Conservation (phyloP, 805 yeast species). For the Hanseniaspora lindneri region DNA sequence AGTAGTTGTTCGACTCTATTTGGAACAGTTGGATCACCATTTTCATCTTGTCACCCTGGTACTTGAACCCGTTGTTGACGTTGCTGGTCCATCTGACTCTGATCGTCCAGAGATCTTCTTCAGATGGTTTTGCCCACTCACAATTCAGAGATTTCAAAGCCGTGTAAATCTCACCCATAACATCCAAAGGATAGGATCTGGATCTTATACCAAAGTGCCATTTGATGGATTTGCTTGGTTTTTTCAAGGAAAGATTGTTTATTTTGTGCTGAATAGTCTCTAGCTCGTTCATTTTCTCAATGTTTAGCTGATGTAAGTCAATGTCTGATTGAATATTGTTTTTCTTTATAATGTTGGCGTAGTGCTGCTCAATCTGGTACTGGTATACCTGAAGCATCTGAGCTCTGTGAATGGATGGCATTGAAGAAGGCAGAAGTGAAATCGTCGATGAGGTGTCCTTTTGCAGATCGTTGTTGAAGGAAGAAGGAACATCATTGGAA, state of each 20-base stretch:
- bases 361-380: conserved; percentile 13
- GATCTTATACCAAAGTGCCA: conserved; percentile 99
- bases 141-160: conserved; percentile 90
- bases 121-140: conserved; percentile 92
- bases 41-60: conserved; percentile 76
- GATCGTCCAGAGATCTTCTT: conserved; percentile 92
- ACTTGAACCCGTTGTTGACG: conserved; percentile 31
- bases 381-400: conserved; percentile 47
- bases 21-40: conserved; percentile 96
- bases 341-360: conserved; percentile 15
- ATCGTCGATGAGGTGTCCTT: conserved; percentile 53
- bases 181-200: conserved; percentile 90
- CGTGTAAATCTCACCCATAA: conserved; percentile 95
- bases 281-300: conserved; percentile 22
- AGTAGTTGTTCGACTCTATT: conserved; percentile 86
- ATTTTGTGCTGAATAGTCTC: conserved; percentile 14
- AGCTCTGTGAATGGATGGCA: conserved; percentile 90
- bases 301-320: conserved; percentile 39
- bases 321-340: conserved; percentile 26
- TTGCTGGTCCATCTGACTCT: conserved; percentile 64
- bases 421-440: conserved; percentile 83
- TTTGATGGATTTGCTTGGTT: conserved; percentile 61
- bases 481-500: conserved; percentile 14
- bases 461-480: conserved; percentile 21
- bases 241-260: conserved; percentile 34